Evolutionary conservation across 371 early-diverging fungal genomes (phyloP), one percentile per base, ranked within the genome.

Genomic region (Parasitella parasitica): DNA sequence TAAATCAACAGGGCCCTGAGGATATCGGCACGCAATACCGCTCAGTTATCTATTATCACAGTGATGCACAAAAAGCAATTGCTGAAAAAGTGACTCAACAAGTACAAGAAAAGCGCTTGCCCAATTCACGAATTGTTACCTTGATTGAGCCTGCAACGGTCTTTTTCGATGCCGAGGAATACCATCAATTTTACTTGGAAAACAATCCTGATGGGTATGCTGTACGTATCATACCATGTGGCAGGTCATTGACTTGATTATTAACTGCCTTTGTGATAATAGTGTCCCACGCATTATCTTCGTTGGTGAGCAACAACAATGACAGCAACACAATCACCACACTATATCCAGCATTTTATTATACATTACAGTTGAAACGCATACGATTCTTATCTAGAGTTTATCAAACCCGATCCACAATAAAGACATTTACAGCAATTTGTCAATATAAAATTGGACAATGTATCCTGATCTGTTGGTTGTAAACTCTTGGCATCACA

Each of bases 141-240:
- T 76, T 88, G 61, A 87, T 93, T 54, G 78, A 75, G 28, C 83
- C 87, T 2, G 86, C 89, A 2, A 75, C 73, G 15, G 72, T 61
- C 18, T 97, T 91, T 73, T 95, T 81, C 61, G 80, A 88, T 51
- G 97, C 93, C 20, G 97, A 97, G 72, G 91, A 84, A 0, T 95
- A 95, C 66, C 97, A 97, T 67, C 92, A 92, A 72, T 72, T 81
- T 18, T 96, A 97, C 55, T 71, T 97, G 48, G 86, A 82, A 38
- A 87, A 86, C 59, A 83, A 88, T 55, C 79, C 73, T 26, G 61
- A 64, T 16, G 72, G 75, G 13, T 77, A 77, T 24, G 60, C 66
- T 54, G 71, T 70, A 63, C 61, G 64, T 61, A 39, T 27, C 4
- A 55, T 7, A 13, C 9, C 22, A 30, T 13, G 30, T 48, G 32